Evolutionary conservation across 2,329 filamentous ascomycete species (phyloP).

Genomic region (Scedosporium aurantiacum): DNA sequence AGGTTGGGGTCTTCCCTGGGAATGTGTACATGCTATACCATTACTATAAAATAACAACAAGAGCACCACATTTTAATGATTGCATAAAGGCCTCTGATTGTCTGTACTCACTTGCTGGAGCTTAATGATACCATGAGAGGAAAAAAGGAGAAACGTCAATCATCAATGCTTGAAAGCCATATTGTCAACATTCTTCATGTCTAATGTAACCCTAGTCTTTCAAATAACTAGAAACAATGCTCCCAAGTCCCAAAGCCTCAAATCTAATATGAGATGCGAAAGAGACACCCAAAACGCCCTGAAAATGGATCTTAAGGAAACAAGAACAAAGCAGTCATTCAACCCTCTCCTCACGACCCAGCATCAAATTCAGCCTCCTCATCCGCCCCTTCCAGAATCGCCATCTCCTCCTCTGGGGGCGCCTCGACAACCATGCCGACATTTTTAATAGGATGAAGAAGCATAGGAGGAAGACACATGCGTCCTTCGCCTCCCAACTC

Average conservation of each 20-base stretch:
- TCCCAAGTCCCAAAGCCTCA: background rate
- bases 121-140: background rate
- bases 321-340: background rate
- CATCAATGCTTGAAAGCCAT: background rate
- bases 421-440: conserved; percentile 55
- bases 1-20: background rate
- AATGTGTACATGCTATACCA: background rate
- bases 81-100: background rate
- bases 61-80: background rate
- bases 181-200: background rate
- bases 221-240: background rate
- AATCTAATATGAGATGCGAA: background rate
- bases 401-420: conserved; percentile 27
- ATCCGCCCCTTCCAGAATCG: conserved; percentile 24
- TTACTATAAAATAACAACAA: background rate
- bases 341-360: conserved; percentile 19
- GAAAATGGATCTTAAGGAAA: background rate
- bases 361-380: conserved; percentile 33
- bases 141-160: background rate
- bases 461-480: conserved; percentile 85
- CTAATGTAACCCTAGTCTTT: background rate
- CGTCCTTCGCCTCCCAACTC: conserved; percentile 67
- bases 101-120: background rate
- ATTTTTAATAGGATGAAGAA: conserved; percentile 79
- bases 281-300: conserved; percentile 3